phyloP scores from a whole-genome alignment of 192 early-diverging fungal genomes.

The Nowakowskiella sp. region DNA sequence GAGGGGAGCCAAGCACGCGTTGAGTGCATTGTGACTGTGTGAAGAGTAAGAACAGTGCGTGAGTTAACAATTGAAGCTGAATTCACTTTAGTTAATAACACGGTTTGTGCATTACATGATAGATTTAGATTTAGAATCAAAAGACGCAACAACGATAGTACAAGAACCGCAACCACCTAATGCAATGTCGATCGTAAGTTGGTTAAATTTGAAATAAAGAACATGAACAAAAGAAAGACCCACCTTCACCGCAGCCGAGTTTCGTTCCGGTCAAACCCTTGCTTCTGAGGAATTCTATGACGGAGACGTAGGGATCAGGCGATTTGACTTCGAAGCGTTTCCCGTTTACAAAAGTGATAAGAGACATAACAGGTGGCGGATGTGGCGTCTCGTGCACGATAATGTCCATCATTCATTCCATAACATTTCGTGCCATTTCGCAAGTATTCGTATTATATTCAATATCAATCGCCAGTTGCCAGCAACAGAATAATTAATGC shows the following conservation, averaged over 20 bases:
- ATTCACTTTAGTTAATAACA: neutral
- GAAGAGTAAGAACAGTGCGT: neutral
- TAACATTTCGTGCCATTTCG: no score
- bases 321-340: no score
- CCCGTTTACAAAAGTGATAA: no score
- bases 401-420: no score
- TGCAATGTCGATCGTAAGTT: no score
- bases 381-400: no score
- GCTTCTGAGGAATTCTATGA: slow-evolving; percentile 25
- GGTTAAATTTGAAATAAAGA: neutral
- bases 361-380: no score
- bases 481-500: no score
- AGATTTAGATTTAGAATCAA: slow-evolving; percentile 28
- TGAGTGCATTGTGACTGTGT: slow-evolving; percentile 30
- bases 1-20: slow-evolving; percentile 67
- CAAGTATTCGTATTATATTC: no score
- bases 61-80: neutral
- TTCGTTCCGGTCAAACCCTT: slow-evolving; percentile 53
- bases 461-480: no score
- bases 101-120: slow-evolving; percentile 34
- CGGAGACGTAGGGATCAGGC: slow-evolving; percentile 23
- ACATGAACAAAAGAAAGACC: slow-evolving; percentile 24
- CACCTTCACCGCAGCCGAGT: slow-evolving; percentile 74
- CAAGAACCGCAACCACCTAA: slow-evolving; percentile 56
- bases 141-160: slow-evolving; percentile 69